phyloP scores from a whole-genome alignment of 2,329 filamentous ascomycete genomes.

The Pleomassaria siparia region DNA sequence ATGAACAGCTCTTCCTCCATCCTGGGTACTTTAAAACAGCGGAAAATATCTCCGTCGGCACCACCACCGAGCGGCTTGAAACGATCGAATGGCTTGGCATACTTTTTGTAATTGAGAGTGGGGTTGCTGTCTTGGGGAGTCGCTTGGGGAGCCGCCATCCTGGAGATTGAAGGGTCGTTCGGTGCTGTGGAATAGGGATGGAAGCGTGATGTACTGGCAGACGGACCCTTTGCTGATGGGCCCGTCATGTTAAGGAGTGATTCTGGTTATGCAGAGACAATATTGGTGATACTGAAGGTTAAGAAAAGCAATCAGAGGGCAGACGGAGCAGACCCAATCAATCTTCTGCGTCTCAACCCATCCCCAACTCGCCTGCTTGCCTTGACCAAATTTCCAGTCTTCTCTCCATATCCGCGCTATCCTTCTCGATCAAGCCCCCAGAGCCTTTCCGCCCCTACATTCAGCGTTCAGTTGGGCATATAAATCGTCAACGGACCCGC shows the following conservation, averaged over 20 bases:
- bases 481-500: not conserved
- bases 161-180: not conserved
- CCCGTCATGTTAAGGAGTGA: too few relatives aligned
- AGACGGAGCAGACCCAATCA: not conserved
- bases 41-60: constrained; percentile 11
- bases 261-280: too few relatives aligned
- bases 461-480: not conserved
- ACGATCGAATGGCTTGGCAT: constrained; percentile 13
- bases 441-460: not conserved
- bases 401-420: not conserved
- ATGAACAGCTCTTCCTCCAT: constrained; percentile 14
- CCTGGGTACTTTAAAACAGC: constrained; percentile 10
- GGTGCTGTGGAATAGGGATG: not conserved
- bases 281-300: not conserved
- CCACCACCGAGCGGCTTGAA: constrained; percentile 11
- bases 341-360: not conserved
- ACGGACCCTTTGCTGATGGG: not conserved
- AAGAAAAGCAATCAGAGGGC: not conserved
- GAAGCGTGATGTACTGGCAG: not conserved
- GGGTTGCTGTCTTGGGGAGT: not conserved
- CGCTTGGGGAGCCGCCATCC: not conserved
- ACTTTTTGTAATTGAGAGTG: not conserved
- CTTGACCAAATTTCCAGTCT: not conserved
- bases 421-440: not conserved
- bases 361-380: not conserved